Conservation (phyloP, 495 filamentous ascomycete species). For the Eremomyces bilateralis region DNA sequence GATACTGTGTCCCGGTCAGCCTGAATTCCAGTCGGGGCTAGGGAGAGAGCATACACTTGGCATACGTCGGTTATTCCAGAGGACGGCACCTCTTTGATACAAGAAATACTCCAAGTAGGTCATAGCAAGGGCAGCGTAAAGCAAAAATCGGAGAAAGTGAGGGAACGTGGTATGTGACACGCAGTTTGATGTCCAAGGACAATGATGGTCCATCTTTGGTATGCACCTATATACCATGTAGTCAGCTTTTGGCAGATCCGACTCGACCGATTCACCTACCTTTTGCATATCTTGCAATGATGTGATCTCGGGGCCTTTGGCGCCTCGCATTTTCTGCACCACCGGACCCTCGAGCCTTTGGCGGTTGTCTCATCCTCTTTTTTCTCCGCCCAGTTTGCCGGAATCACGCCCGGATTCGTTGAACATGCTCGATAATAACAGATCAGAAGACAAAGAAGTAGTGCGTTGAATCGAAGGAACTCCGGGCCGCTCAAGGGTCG, state of each 20-base stretch:
- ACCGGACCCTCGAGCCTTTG: constrained; percentile 25
- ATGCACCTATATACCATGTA: neutral
- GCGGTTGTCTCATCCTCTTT: constrained; percentile 5
- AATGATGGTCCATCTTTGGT: constrained; percentile 91
- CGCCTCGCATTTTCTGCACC: constrained; percentile 73
- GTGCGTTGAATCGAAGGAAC: constrained; percentile 46
- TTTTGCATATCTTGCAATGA: constrained; percentile 72
- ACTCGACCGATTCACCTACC: constrained; percentile 23
- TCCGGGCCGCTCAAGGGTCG: constrained; percentile 39
- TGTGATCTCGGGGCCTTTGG: constrained; percentile 74
- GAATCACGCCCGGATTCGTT: constrained; percentile 47
- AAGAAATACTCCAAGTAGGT: constrained; percentile 36
- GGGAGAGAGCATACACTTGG: constrained; percentile 32
- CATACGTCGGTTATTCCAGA: constrained; percentile 46
- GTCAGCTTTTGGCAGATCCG: no score
- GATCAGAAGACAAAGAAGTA: constrained; percentile 52
- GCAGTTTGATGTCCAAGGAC: constrained; percentile 88
- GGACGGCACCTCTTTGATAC: constrained; percentile 30
- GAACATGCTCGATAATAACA: constrained; percentile 59
- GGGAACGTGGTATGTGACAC: constrained; percentile 80
- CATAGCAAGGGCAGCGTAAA: constrained; percentile 54
- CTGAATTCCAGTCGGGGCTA: neutral
- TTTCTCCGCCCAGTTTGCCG: constrained; percentile 13
- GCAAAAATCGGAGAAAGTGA: constrained; percentile 72
- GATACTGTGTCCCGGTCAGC: constrained; percentile 27